Evolutionary conservation across 2,329 filamentous ascomycete species (phyloP).

Genomic region (Colletotrichum siamense): DNA sequence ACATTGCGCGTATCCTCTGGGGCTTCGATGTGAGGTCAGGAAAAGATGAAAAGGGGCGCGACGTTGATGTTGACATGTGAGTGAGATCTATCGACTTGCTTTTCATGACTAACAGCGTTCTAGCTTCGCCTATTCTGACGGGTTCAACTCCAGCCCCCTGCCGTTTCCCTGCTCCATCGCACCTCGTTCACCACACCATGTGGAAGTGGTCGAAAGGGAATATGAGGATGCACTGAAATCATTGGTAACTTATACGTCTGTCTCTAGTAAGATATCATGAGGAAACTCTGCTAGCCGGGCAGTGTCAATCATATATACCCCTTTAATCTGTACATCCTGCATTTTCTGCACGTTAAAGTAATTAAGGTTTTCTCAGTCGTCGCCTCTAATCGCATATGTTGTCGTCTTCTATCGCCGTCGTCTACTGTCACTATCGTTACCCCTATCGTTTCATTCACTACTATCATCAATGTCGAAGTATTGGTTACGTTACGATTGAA

Average conservation of each 20-base stretch:
- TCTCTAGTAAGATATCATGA: slow-evolving; percentile 25
- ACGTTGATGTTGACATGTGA: slow-evolving; percentile 45
- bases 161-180: slow-evolving; percentile 46
- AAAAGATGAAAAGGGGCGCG: neutral
- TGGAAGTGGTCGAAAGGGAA: slow-evolving; percentile 36
- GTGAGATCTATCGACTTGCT: slow-evolving; percentile 8
- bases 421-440: neutral
- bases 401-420: too few relatives aligned
- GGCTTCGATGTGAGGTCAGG: slow-evolving; percentile 46
- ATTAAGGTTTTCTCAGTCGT: too few relatives aligned
- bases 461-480: accelerated
- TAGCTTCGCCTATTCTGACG: slow-evolving; percentile 47
- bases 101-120: neutral
- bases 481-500: accelerated
- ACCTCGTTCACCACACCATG: slow-evolving; percentile 37
- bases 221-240: slow-evolving; percentile 27
- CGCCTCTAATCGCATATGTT: too few relatives aligned
- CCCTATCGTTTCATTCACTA: too few relatives aligned
- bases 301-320: neutral
- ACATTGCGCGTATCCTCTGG: slow-evolving; percentile 57
- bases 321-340: neutral
- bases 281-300: neutral
- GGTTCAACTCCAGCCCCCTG: slow-evolving; percentile 46
- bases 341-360: too few relatives aligned
- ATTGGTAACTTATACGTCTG: slow-evolving; percentile 30